These are phyloP conservation scores for Cordia subcordata DNA, from an alignment of 257 asterid species.

Conservation along the genomic window DNA sequence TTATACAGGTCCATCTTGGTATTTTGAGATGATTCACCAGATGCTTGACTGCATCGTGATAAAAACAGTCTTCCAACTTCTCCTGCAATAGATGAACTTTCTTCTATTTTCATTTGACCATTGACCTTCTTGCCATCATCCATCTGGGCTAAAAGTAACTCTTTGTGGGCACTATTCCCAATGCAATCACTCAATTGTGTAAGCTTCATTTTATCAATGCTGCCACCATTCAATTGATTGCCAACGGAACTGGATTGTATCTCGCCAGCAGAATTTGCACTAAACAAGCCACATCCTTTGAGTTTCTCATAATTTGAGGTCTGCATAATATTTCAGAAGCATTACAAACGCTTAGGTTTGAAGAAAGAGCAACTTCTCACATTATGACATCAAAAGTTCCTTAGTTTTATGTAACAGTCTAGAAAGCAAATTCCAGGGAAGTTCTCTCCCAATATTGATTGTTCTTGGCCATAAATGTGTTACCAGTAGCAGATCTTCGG, in stretches of 20 bases:
- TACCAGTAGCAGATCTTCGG: no score
- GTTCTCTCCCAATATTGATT: no score
- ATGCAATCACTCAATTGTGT: slow-evolving; percentile 34
- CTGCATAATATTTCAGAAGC: slow-evolving; percentile 50
- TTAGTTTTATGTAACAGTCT: background rate
- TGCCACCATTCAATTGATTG: slow-evolving; percentile 19
- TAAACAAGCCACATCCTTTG: slow-evolving; percentile 30
- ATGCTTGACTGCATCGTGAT: slow-evolving; percentile 30
- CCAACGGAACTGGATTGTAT: slow-evolving; percentile 15
- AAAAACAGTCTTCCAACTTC: slow-evolving; percentile 40
- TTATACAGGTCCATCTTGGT: slow-evolving; percentile 25
- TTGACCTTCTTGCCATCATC: slow-evolving; percentile 26
- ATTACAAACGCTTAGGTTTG: slow-evolving; percentile 19
- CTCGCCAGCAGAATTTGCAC: slow-evolving; percentile 30
- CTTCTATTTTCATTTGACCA: slow-evolving; percentile 34
- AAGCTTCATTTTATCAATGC: slow-evolving; percentile 31
- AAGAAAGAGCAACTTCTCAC: no score
- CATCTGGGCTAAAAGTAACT: slow-evolving; percentile 27
- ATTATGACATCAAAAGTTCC: no score
- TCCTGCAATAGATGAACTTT: slow-evolving; percentile 20
- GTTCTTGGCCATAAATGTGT: no score
- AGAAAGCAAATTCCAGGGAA: background rate
- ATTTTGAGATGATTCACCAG: slow-evolving; percentile 33
- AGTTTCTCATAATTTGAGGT: slow-evolving; percentile 39
- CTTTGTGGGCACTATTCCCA: slow-evolving; percentile 25